Percentiles rank a stretch among this genome's conserved stretches.
phyloP scores from a whole-genome alignment of 768 basidiomycete species.

The Leucocoprinus sp. region DNA sequence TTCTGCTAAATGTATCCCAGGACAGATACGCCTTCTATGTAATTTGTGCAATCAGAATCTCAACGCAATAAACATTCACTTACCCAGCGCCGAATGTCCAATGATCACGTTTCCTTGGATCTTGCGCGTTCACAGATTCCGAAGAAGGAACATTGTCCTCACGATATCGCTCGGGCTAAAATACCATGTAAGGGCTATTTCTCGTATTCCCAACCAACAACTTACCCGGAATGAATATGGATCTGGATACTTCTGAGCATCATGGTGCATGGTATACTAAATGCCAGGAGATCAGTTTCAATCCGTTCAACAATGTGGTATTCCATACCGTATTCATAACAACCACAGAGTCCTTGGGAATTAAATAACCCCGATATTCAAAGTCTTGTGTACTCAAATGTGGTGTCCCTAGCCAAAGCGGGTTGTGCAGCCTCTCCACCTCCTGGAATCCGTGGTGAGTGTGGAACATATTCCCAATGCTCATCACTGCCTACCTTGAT shows the following conservation, averaged over 20 bases:
- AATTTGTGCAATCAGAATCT: background rate
- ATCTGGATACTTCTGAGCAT: constrained; percentile 30
- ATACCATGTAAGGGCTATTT: background rate
- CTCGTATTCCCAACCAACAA: background rate
- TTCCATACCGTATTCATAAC: constrained; percentile 28
- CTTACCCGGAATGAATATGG: constrained; percentile 26
- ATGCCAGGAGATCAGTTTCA: constrained; percentile 4
- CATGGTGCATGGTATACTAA: constrained; percentile 30
- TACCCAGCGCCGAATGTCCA: constrained; percentile 46
- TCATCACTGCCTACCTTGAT: constrained; percentile 14
- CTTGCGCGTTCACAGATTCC: constrained; percentile 34
- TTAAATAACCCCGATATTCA: constrained; percentile 30
- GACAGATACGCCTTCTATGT: constrained; percentile 31
- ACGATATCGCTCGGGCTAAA: constrained; percentile 36
- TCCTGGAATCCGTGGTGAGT: constrained; percentile 17
- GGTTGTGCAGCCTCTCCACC: constrained; percentile 28
- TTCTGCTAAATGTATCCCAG: constrained; percentile 37
- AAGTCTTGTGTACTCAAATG: constrained; percentile 32
- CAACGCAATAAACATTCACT: constrained; percentile 7
- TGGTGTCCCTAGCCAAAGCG: constrained; percentile 33
- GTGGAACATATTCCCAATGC: background rate
- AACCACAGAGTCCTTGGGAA: constrained; percentile 32
- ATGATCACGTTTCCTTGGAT: constrained; percentile 39
- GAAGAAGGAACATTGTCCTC: constrained; percentile 28
- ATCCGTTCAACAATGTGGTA: background rate